Evolutionary conservation across 2,329 filamentous ascomycete genomes (phyloP).

Genomic region (Tothia fuscella): DNA sequence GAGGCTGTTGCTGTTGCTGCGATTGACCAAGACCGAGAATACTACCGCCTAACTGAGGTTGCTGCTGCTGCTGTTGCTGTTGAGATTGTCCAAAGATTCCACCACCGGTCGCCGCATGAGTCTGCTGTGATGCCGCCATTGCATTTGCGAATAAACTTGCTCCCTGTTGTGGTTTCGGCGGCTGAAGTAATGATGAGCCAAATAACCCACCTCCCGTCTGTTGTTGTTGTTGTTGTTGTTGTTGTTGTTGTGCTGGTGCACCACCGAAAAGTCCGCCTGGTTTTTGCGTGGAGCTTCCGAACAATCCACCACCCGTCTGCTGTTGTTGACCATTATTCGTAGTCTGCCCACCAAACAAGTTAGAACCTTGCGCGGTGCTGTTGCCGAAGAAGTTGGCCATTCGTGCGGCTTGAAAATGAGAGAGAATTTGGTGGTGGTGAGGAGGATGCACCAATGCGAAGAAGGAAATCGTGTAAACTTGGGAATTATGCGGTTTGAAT

Average conservation of each 20-base stretch:
- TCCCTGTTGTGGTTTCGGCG: slow-evolving; percentile 4
- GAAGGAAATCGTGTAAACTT: no score
- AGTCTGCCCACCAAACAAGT: slow-evolving; percentile 28
- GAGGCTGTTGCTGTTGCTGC: slow-evolving; percentile 15
- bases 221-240: slow-evolving; percentile 8
- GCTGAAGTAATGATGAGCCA: slow-evolving; percentile 13
- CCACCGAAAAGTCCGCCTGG: slow-evolving; percentile 30
- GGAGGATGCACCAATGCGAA: no score
- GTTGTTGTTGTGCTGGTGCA: slow-evolving; percentile 13
- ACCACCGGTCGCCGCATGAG: slow-evolving; percentile 4
- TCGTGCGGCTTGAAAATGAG: no score
- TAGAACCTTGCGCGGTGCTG: slow-evolving; percentile 19
- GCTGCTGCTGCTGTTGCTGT: slow-evolving; percentile 28
- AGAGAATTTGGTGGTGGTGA: no score
- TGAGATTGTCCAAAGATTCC: slow-evolving; percentile 27
- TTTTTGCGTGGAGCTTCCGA: slow-evolving; percentile 18
- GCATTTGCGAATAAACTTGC: slow-evolving; percentile 4
- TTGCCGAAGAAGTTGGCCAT: slow-evolving; percentile 18
- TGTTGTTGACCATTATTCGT: slow-evolving; percentile 16
- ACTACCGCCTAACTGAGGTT: slow-evolving; percentile 28
- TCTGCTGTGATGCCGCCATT: slow-evolving; percentile 13
- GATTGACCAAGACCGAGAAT: slow-evolving; percentile 12
- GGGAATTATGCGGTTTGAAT: no score
- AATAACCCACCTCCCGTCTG: neutral
- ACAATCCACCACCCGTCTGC: slow-evolving; percentile 23